Percentiles rank a stretch among this genome's conserved stretches.
phyloP scores from a whole-genome alignment of 768 basidiomycete species.

The Pleurotus ostreatus region DNA sequence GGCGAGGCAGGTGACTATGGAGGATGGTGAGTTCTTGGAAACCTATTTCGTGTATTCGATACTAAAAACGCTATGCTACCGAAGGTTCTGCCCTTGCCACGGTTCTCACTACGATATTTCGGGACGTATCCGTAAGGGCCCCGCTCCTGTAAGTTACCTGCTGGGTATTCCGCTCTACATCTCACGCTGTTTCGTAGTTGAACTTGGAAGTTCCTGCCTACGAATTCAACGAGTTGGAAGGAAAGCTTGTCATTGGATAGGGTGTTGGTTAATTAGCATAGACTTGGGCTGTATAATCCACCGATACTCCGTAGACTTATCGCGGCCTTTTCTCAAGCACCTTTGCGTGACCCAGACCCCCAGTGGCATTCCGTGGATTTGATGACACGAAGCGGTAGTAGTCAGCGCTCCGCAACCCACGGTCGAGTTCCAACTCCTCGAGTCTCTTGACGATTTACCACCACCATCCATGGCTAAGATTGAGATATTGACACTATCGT shows the following conservation, averaged over 20 bases:
- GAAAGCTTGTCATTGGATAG: slow-evolving; percentile 85
- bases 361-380: not conserved
- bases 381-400: not conserved
- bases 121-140: slow-evolving; percentile 93
- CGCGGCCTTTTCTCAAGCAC: not conserved
- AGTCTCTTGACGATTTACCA: slow-evolving; percentile 3
- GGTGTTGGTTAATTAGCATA: slow-evolving; percentile 8
- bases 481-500: slow-evolving; percentile 31
- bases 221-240: slow-evolving; percentile 83
- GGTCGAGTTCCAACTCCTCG: too few relatives aligned
- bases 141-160: slow-evolving; percentile 76
- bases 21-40: slow-evolving; percentile 77
- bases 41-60: not conserved
- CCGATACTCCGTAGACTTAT: slow-evolving; percentile 4
- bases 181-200: slow-evolving; percentile 40
- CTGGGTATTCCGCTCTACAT: not conserved
- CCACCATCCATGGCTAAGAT: slow-evolving; percentile 25
- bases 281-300: slow-evolving; percentile 3
- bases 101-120: slow-evolving; percentile 99
- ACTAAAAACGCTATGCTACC: not conserved
- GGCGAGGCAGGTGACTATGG: slow-evolving; percentile 96
- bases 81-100: slow-evolving; percentile 95
- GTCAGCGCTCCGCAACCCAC: too few relatives aligned
- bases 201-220: slow-evolving; percentile 93
- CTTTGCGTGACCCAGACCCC: not conserved